Conservation (phyloP, 129 eudicot genomes). For the Centrapalus pauciflorus region DNA sequence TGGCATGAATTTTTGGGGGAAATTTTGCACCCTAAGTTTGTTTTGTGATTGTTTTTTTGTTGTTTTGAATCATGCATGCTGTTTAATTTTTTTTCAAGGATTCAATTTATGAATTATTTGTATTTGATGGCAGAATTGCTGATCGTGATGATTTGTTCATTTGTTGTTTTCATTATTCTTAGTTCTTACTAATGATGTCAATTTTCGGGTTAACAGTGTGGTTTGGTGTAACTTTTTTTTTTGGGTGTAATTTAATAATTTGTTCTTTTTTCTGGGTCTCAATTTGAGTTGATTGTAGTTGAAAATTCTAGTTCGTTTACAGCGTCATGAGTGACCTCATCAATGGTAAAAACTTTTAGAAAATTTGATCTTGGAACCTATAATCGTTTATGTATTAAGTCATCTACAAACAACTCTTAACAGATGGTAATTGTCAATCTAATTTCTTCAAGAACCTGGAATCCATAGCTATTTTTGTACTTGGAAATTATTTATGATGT, state of each 20-base stretch:
- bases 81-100: neutral
- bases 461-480: neutral
- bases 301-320: neutral
- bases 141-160: constrained; percentile 3
- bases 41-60: neutral
- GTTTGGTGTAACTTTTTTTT: neutral
- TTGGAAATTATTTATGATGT: neutral
- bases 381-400: neutral
- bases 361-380: constrained; percentile 14
- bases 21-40: neutral
- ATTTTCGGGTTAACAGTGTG: constrained; percentile 5
- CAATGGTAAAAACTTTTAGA: constrained; percentile 6
- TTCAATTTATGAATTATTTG: neutral
- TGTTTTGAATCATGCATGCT: constrained; percentile 16
- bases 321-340: constrained; percentile 28
- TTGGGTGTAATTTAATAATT: constrained; percentile 1
- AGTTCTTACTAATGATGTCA: constrained; percentile 11
- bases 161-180: constrained; percentile 7
- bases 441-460: neutral
- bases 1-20: neutral
- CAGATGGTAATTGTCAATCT: neutral
- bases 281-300: constrained; percentile 2
- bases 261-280: neutral
- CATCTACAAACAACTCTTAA: neutral
- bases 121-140: neutral